Base-by-base conservation (phyloP, 306 rosid genomes). In the Mimosa pudica region DNA sequence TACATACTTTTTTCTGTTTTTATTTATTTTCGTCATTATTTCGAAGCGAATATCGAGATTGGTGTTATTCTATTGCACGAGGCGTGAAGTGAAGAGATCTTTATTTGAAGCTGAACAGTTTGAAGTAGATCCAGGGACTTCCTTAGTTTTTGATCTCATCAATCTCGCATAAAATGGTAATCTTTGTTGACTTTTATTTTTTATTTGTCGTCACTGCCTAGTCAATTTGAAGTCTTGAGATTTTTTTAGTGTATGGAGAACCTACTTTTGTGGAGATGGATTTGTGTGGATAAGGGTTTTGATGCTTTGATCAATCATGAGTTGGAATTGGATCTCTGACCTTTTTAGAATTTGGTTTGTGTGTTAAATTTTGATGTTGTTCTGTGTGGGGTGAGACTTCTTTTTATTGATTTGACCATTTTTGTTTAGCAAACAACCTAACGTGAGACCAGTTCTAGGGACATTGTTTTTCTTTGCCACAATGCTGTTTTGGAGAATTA, bases 101-200 rank as follows among this genome's bases (percentile, higher is more conserved):
- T 86, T 51, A 20, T 70, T 63, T 85, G 77, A 64, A 76, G 60
- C 76, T 86, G 83, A 81, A 85, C 77, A 80, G 77, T 72, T 73
- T 74, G 82, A 74, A 82, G 91, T 87, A 86, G 98, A 95, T 91
- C 94, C 91, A 71, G 77, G 73, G 80, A 81, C 85, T 79, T 16
- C 70, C 83, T 52, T 32, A 79, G 89, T 68, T 80, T 88, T 84
- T 87, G 93, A 91, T 92, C 93, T 16, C 88, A 93, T 86, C 88
- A 86, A 79, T 80, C 63, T 79, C 82, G 54, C 44, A 32, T 55
- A 52, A 18, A 75, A 95, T 95, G 98, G 98, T 95, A 95, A 52
- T 54, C 63, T 45, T 77, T 77, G 76, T 73, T 8, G 70, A 38
- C 70, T 62, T 70, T 8, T 70, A 18, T 54, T 41, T 18, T 3